Conservation (phyloP, 176 grass and related monocot species). For the Aegilops umbellulata region DNA sequence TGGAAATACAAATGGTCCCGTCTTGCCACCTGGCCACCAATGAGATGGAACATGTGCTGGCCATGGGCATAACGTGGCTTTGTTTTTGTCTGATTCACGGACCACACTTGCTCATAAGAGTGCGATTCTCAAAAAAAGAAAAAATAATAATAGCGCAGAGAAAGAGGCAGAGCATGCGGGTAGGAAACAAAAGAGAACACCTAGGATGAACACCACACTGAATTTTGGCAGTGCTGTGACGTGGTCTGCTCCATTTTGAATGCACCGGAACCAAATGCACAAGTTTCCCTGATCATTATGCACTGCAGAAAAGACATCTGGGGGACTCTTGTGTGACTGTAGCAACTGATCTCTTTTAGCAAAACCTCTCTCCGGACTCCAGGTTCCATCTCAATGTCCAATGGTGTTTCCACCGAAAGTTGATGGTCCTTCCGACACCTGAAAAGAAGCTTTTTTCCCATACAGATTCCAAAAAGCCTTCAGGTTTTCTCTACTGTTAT, state of each 20-base stretch:
- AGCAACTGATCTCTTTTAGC: background rate
- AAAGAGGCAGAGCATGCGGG: background rate
- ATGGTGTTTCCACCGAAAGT: background rate
- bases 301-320: too few relatives aligned
- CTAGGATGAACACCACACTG: too few relatives aligned
- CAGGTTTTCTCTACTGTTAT: background rate
- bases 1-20: constrained; percentile 11
- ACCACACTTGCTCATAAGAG: background rate
- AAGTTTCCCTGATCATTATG: background rate
- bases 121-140: too few relatives aligned
- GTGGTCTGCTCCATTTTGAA: background rate
- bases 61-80: background rate
- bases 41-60: constrained; percentile 7
- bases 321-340: too few relatives aligned
- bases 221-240: too few relatives aligned
- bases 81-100: constrained; percentile 22
- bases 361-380: background rate
- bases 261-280: background rate
- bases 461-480: constrained; percentile 2
- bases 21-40: background rate
- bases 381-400: background rate
- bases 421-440: background rate
- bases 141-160: background rate
- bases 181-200: background rate
- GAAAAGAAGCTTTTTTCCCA: constrained; percentile 20